Percentiles rank a stretch among this genome's conserved stretches.
Evolutionary conservation across 805 yeast genomes (phyloP).

Genomic region (Candida wancherniae): DNA sequence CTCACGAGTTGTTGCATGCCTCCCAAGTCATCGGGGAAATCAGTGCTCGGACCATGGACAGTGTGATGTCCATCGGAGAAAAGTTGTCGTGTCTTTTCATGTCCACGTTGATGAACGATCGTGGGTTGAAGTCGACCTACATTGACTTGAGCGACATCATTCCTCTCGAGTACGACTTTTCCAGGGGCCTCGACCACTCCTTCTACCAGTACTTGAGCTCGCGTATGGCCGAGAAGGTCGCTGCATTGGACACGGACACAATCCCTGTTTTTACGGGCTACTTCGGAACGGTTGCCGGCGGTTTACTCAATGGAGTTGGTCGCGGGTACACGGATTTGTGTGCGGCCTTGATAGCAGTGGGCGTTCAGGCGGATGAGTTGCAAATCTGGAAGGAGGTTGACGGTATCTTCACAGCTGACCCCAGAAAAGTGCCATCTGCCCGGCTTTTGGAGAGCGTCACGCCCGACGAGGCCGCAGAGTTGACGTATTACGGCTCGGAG

Average conservation of each 20-base stretch:
- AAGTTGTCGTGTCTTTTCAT: constrained; percentile 86
- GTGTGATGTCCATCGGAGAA: constrained; percentile 91
- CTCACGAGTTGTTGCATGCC: constrained; percentile 72
- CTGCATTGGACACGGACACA: constrained; percentile 34
- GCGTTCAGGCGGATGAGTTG: constrained; percentile 83
- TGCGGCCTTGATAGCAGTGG: constrained; percentile 95
- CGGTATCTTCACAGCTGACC: constrained; percentile 98
- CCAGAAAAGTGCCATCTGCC: constrained; percentile 89
- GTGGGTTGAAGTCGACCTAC: constrained; percentile 71
- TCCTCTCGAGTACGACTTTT: constrained; percentile 53
- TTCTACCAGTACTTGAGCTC: constrained; percentile 57
- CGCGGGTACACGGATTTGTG: constrained; percentile 97
- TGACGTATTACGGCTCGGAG: constrained; percentile 96
- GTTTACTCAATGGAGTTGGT: constrained; percentile 86
- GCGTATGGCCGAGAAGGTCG: constrained; percentile 47
- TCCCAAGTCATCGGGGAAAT: constrained; percentile 90
- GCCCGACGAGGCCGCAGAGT: constrained; percentile 98
- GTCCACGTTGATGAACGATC: constrained; percentile 78
- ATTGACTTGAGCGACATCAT: constrained; percentile 74
- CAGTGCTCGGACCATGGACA: constrained; percentile 79
- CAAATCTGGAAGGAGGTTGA: constrained; percentile 99
- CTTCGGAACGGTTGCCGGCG: constrained; percentile 95
- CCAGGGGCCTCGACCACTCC: constrained; percentile 58
- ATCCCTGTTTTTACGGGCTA: constrained; percentile 95
- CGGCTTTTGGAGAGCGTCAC: constrained; percentile 82